Conservation (phyloP, 306 rosid species). For the Dicorynia guianensis region DNA sequence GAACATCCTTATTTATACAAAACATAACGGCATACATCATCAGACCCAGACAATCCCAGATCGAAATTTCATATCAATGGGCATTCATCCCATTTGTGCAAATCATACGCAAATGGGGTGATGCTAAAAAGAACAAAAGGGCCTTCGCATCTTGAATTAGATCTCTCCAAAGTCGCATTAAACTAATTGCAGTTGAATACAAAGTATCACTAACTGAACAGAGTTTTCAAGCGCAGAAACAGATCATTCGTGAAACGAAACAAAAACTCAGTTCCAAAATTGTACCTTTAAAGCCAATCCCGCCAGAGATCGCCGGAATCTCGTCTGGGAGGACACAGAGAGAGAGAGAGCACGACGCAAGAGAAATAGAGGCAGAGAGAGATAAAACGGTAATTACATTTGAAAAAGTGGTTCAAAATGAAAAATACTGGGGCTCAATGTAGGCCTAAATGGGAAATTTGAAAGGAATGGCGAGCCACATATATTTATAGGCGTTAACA, state of each 20-base stretch:
- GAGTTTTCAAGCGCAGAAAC: constrained; percentile 2
- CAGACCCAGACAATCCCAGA: constrained; percentile 28
- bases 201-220: neutral
- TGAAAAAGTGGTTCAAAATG: neutral
- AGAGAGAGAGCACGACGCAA: constrained; percentile 7
- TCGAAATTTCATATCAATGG: constrained; percentile 2
- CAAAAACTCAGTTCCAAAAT: constrained; percentile 51
- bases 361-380: constrained; percentile 5
- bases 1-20: neutral
- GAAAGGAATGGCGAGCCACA: neutral
- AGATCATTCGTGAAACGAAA: constrained; percentile 6
- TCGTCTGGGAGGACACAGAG: constrained; percentile 38
- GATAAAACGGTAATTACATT: constrained; percentile 22
- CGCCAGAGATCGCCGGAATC: constrained; percentile 60
- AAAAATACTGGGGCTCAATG: neutral
- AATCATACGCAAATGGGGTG: constrained; percentile 8
- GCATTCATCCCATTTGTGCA: neutral
- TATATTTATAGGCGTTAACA: too few species aligned
- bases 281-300: constrained; percentile 53
- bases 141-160: constrained; percentile 7
- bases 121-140: constrained; percentile 9
- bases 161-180: constrained; percentile 2
- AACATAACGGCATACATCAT: neutral
- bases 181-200: neutral
- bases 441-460: constrained; percentile 17